Percentiles rank a stretch among this genome's conserved stretches.
phyloP scores from a whole-genome alignment of 2,329 filamentous ascomycete genomes.

The Aspergillus pseudoviridinutans region DNA sequence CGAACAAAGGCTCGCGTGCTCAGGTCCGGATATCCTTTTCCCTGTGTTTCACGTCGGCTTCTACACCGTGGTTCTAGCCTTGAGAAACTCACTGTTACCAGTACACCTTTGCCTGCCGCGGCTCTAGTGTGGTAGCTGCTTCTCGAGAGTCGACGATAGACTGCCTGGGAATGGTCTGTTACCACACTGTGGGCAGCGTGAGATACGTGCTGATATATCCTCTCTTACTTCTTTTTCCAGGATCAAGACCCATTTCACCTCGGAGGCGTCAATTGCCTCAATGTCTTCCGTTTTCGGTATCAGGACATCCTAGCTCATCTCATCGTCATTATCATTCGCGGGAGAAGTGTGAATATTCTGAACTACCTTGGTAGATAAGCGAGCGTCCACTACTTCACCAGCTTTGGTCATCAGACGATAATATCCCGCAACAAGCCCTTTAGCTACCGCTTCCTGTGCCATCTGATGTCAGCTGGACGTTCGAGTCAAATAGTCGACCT shows the following conservation, averaged over 20 bases:
- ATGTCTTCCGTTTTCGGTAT: slow-evolving; percentile 48
- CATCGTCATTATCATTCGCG: neutral
- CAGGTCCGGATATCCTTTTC: slow-evolving; percentile 63
- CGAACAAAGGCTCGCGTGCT: slow-evolving; percentile 53
- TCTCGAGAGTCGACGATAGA: slow-evolving; percentile 54
- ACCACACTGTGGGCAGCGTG: neutral
- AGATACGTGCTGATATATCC: neutral
- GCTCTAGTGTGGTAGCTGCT: slow-evolving; percentile 44
- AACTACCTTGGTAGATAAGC: slow-evolving; percentile 24
- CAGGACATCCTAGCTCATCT: slow-evolving; percentile 46
- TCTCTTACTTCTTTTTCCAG: slow-evolving; percentile 60
- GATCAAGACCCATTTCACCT: slow-evolving; percentile 56
- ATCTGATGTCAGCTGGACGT: neutral
- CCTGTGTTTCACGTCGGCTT: slow-evolving; percentile 35
- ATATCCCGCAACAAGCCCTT: slow-evolving; percentile 41
- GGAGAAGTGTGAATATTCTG: neutral
- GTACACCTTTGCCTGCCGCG: slow-evolving; percentile 45
- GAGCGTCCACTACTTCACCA: slow-evolving; percentile 37
- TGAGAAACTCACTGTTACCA: slow-evolving; percentile 50
- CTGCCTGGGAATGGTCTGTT: slow-evolving; percentile 43
- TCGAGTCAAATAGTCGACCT: neutral
- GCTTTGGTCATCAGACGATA: slow-evolving; percentile 24
- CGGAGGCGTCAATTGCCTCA: slow-evolving; percentile 43
- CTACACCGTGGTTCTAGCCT: neutral
- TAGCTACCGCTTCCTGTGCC: slow-evolving; percentile 39